phyloP scores from a whole-genome alignment of 345 rosid genomes.

The Populus euphratica region DNA sequence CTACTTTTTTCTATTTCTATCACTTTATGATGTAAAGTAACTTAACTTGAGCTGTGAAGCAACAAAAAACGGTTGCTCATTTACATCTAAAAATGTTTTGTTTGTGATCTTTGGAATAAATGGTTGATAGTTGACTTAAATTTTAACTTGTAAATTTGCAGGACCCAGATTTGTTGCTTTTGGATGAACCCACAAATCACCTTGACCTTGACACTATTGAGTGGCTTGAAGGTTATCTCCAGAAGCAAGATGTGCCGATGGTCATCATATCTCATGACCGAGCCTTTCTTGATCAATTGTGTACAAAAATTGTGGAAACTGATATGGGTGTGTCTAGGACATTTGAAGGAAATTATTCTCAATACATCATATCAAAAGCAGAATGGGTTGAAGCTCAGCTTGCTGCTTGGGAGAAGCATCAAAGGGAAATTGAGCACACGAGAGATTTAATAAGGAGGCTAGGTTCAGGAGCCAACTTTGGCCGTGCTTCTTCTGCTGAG shows the following conservation, averaged over 20 bases:
- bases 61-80: neutral
- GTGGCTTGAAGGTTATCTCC: conserved; percentile 94
- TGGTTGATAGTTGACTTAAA: conserved; percentile 8
- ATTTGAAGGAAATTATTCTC: conserved; percentile 82
- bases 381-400: conserved; percentile 69
- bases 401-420: conserved; percentile 91
- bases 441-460: conserved; percentile 69
- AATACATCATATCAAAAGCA: conserved; percentile 66
- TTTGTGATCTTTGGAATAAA: neutral
- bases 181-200: conserved; percentile 97
- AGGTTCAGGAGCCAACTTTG: conserved; percentile 82
- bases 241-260: conserved; percentile 92
- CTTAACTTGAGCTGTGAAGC: neutral
- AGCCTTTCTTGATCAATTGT: conserved; percentile 91
- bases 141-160: conserved; percentile 26
- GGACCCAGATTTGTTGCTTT: conserved; percentile 89
- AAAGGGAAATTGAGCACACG: conserved; percentile 78
- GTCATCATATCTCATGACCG: conserved; percentile 94
- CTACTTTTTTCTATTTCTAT: neutral
- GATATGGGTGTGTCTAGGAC: conserved; percentile 93
- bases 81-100: neutral
- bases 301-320: conserved; percentile 93
- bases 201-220: conserved; percentile 94
- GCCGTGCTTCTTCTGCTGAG: conserved; percentile 95
- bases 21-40: neutral